Evolutionary conservation across 2,329 filamentous ascomycete genomes (phyloP).

Genomic region (Monosporascus cannonballus): DNA sequence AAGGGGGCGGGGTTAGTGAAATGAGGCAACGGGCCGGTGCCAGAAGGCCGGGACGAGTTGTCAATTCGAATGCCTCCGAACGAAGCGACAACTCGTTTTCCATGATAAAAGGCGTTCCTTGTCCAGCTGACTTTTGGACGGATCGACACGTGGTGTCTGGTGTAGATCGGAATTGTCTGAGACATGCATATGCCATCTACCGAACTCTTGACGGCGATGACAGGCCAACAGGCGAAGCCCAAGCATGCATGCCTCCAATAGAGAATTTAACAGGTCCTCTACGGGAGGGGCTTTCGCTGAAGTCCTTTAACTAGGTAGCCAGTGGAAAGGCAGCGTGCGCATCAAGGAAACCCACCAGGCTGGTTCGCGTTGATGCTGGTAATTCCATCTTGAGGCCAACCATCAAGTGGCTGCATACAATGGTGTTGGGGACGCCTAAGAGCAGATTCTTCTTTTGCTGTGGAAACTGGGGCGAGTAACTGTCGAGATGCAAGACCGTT

Average conservation of each 20-base stretch:
- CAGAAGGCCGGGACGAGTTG: background rate
- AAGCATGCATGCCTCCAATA: background rate
- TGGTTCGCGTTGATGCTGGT: background rate
- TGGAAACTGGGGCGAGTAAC: background rate
- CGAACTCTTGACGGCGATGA: conserved; percentile 3
- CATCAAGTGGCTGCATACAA: background rate
- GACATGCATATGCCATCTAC: conserved; percentile 14
- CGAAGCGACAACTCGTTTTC: background rate
- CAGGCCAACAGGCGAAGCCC: no score
- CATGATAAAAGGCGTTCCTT: background rate
- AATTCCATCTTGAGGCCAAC: background rate
- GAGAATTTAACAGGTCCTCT: conserved; percentile 4
- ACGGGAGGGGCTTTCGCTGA: no score
- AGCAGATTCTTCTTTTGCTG: background rate
- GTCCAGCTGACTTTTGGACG: conserved; percentile 4
- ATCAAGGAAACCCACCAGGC: background rate
- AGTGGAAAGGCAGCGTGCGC: no score
- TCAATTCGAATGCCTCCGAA: background rate
- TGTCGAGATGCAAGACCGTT: background rate
- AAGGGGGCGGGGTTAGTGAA: background rate
- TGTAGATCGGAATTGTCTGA: conserved; percentile 16
- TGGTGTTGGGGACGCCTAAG: background rate
- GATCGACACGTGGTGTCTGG: conserved; percentile 3
- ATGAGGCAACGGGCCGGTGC: background rate
- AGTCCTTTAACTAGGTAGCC: no score